phyloP scores from a whole-genome alignment of 768 basidiomycete genomes.

The Boletus subparvulus region DNA sequence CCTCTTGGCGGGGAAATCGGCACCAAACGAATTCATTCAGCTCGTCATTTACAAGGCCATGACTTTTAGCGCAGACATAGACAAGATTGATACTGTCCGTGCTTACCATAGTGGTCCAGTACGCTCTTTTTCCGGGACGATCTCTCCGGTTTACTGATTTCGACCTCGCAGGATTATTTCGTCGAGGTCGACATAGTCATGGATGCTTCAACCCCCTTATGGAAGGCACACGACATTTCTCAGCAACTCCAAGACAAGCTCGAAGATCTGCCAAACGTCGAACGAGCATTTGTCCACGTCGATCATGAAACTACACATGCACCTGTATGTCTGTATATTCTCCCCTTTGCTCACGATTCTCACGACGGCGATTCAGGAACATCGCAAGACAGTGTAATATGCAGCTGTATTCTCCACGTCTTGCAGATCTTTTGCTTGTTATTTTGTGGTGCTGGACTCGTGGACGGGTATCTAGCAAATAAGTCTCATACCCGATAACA shows the following conservation, averaged over 20 bases:
- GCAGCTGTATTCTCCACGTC: neutral
- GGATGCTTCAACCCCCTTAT: conserved; percentile 82
- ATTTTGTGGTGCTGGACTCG: neutral
- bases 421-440: neutral
- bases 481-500: neutral
- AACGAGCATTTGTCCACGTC: conserved; percentile 92
- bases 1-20: conserved; percentile 88
- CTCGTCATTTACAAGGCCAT: conserved; percentile 87
- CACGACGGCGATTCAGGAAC: conserved; percentile 35
- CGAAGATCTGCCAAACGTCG: conserved; percentile 86
- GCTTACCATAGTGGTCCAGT: conserved; percentile 92
- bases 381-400: conserved; percentile 37
- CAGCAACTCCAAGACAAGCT: conserved; percentile 87
- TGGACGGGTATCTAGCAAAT: neutral
- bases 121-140: conserved; percentile 9
- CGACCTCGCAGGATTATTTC: conserved; percentile 65
- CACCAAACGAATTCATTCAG: conserved; percentile 87
- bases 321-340: conserved; percentile 41
- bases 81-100: conserved; percentile 85
- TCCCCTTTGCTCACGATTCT: neutral
- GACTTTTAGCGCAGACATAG: conserved; percentile 86
- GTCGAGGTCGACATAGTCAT: conserved; percentile 97
- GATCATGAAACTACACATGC: conserved; percentile 90
- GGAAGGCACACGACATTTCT: conserved; percentile 84
- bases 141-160: neutral